Evolutionary conservation across 352 stramenopile genomes (phyloP).

Genomic region (Phytophthora ohioensis): DNA sequence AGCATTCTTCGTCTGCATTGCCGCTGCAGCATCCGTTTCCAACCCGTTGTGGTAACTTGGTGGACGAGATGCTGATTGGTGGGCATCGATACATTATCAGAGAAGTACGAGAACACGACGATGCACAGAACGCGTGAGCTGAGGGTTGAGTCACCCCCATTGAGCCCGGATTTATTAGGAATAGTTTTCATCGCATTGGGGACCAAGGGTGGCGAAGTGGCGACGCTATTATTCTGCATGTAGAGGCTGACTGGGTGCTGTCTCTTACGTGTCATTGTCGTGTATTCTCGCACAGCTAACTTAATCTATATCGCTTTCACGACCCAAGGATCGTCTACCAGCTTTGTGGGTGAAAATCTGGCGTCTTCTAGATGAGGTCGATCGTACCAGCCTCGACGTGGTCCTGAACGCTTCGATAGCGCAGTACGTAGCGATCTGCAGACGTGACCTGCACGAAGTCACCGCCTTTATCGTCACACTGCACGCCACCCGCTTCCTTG

Average conservation of each 20-base stretch:
- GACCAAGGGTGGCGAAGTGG: constrained; percentile 15
- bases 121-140: constrained; percentile 3
- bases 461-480: constrained; percentile 77
- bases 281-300: constrained; percentile 45
- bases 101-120: constrained; percentile 29
- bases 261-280: constrained; percentile 26
- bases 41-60: constrained; percentile 69
- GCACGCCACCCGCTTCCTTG: constrained; percentile 57
- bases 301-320: constrained; percentile 47
- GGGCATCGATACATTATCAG: constrained; percentile 33
- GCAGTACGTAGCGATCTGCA: constrained; percentile 74
- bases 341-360: constrained; percentile 24
- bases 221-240: constrained; percentile 24
- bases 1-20: constrained; percentile 77
- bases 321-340: constrained; percentile 2
- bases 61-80: constrained; percentile 2
- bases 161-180: constrained; percentile 26
- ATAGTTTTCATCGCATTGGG: constrained; percentile 28
- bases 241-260: constrained; percentile 22
- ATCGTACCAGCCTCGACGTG: constrained; percentile 71
- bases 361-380: constrained; percentile 47
- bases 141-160: not conserved
- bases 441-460: constrained; percentile 71
- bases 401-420: constrained; percentile 67
- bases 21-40: constrained; percentile 57